These are phyloP conservation scores for Gryganskiella cystojenkinii DNA, from an alignment of 192 early-diverging fungal species.

Conservation along the genomic window DNA sequence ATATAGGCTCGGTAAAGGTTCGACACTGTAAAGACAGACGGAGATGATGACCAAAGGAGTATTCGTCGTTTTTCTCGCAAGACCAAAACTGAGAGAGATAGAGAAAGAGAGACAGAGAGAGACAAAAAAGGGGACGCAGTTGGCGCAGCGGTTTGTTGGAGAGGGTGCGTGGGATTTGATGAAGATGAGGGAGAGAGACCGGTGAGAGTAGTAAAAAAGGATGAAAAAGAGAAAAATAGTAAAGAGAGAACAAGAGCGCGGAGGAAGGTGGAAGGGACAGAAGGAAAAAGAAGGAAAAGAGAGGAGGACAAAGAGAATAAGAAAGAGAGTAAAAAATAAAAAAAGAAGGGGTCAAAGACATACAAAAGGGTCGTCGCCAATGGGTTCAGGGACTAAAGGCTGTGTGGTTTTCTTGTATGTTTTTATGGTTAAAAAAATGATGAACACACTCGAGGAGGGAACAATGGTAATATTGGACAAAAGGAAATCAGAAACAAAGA, in stretches of 20 bases:
- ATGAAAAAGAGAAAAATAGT: neutral
- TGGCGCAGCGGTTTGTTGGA: neutral
- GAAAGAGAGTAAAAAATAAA: neutral
- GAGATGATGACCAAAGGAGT: too few species aligned
- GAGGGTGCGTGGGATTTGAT: neutral
- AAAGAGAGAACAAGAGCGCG: neutral
- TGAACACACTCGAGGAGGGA: neutral
- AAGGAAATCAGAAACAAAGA: neutral
- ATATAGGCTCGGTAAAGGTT: too few species aligned
- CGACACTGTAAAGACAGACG: neutral
- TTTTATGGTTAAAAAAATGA: neutral
- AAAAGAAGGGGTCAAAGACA: neutral
- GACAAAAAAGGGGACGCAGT: neutral
- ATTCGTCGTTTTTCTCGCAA: too few species aligned
- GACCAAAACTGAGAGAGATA: constrained; percentile 11
- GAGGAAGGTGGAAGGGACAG: neutral
- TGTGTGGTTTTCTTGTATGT: too few species aligned
- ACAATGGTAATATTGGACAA: neutral
- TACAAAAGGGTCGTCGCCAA: neutral
- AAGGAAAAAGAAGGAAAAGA: neutral
- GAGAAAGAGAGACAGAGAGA: neutral
- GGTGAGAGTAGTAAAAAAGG: neutral
- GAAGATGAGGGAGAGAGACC: neutral
- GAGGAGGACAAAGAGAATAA: neutral
- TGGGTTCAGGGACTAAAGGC: too few species aligned